Evolutionary conservation across 78 protist species (phyloP).

Genomic region (Isochrysis galbana): DNA sequence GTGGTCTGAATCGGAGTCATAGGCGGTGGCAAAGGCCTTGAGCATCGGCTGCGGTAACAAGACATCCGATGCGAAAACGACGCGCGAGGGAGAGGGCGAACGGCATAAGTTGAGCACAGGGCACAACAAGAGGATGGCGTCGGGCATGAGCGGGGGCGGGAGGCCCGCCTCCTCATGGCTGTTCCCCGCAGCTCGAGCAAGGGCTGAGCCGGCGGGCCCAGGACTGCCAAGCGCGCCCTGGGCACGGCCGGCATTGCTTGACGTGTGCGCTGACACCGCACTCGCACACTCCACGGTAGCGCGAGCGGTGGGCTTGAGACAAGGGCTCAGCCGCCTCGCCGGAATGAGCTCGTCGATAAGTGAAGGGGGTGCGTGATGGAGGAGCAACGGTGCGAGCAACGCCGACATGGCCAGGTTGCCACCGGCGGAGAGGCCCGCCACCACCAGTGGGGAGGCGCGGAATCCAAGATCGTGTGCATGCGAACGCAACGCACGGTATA

Average conservation of each 20-base stretch:
- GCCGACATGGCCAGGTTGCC: background rate
- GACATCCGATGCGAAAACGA: background rate
- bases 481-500: background rate
- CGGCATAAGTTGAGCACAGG: background rate
- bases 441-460: background rate
- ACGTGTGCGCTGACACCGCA: too few species aligned
- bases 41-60: background rate
- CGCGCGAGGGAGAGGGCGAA: background rate
- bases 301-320: too few species aligned
- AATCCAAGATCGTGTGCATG: background rate
- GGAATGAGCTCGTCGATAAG: background rate
- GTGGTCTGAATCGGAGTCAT: background rate
- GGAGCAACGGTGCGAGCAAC: background rate
- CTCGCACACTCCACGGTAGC: too few species aligned
- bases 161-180: background rate
- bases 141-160: background rate
- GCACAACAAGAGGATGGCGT: background rate
- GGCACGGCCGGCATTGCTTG: background rate
- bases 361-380: background rate
- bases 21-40: background rate
- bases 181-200: too few species aligned
- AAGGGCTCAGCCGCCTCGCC: background rate
- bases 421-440: background rate
- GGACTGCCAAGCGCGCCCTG: background rate
- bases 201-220: background rate